These are phyloP conservation scores for Apodospora peruviana DNA, from an alignment of 495 filamentous ascomycete genomes.

Conservation along the genomic window DNA sequence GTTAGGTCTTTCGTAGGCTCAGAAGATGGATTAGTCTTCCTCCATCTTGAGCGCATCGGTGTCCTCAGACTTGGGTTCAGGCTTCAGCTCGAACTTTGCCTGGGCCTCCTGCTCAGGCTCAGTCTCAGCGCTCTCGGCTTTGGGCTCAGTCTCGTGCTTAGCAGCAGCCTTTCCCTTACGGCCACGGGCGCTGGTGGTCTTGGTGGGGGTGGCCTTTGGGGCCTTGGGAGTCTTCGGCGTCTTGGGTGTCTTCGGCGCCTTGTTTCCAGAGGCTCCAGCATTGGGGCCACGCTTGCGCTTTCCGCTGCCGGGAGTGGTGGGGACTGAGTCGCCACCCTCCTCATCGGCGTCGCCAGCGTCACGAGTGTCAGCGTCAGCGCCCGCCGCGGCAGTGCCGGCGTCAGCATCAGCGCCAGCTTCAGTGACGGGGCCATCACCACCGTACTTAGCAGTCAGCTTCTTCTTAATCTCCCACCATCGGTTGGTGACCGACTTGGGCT, in stretches of 20 bases:
- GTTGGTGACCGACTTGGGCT: slow-evolving; percentile 13
- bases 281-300: too few relatives aligned
- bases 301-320: too few relatives aligned
- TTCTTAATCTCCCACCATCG: slow-evolving; percentile 8
- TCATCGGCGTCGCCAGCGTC: too few relatives aligned
- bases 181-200: neutral
- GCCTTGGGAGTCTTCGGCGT: neutral
- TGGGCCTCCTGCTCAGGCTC: too few relatives aligned
- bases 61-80: neutral
- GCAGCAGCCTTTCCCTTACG: neutral
- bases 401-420: neutral
- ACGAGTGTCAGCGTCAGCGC: too few relatives aligned
- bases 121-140: neutral
- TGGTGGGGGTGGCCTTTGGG: neutral
- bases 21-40: too few relatives aligned
- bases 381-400: neutral
- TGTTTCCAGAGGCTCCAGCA: neutral
- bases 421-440: neutral
- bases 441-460: slow-evolving; percentile 3
- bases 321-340: too few relatives aligned
- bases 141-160: neutral
- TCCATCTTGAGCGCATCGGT: neutral
- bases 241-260: neutral
- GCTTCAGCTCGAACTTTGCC: too few relatives aligned
- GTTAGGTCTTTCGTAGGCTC: too few relatives aligned